Base-by-base conservation (phyloP, 2,329 filamentous ascomycete genomes). In the Lecanosticta acicola region DNA sequence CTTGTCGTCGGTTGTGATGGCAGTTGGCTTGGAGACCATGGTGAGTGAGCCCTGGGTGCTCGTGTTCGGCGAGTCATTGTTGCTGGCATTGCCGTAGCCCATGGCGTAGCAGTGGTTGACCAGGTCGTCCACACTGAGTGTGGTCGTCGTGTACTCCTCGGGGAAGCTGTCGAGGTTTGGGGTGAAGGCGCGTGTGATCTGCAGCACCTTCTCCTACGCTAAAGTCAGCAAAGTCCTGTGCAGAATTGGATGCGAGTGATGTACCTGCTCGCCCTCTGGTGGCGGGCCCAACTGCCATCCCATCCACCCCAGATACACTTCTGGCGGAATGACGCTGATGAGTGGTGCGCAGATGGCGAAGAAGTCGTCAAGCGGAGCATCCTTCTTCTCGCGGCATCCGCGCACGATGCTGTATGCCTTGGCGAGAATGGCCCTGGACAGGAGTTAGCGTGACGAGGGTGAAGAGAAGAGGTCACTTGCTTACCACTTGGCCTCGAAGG, bases 351-450 rank as follows among this genome's bases (percentile, higher is more conserved):
- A 69, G 48, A 74, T 53, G 13, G 53, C 50, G 37, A 79, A 66
- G 61, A 77, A 79, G 8, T 66, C 59, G 38, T 72, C 67, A 32
- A 79, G 65, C 36, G 71, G 66, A 18, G 74, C 68, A 24, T 69
- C 65, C 17, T 65, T 61, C 49, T 72, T 71, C 55, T 74, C 72
- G 40, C 72, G 59, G 34, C 71, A 64, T 54, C 78, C 75, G 37
- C 76, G 71, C 38, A 77, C 66, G 48, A 70, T 68, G 21, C 76
- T 78, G 67, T 77, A 80, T 13, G 75, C 73, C 57, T 77, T 77
- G 39, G 75, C 72, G 46, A 79, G 61, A 48, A 79, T 64, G 39
- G 68, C 32, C 50, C 47, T 37, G 35, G 7, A n/a, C 8, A 9
- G 14, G 16, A 19, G 35, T 37, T 19, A 37, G 35, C 16, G 11